Evolutionary conservation across 805 yeast species (phyloP).

Genomic region (Pichia scutulata): DNA sequence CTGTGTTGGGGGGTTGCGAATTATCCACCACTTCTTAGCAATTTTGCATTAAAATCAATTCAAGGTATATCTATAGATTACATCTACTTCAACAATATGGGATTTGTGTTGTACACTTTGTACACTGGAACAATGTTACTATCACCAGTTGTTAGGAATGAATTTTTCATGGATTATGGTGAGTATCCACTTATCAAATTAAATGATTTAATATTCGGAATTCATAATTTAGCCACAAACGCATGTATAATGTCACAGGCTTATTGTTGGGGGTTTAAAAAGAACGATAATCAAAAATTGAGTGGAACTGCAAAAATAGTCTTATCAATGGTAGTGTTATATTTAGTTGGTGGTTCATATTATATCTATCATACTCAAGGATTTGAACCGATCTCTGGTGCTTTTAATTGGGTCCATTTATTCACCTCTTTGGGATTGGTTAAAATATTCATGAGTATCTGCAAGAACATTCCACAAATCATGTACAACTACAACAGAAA

Average conservation of each 20-base stretch:
- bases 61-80: conserved; percentile 31
- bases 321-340: conserved; percentile 11
- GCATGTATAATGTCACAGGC: conserved; percentile 25
- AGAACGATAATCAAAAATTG: conserved; percentile 25
- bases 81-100: conserved; percentile 28
- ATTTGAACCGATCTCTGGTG: conserved; percentile 8
- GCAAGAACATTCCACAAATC: conserved; percentile 31
- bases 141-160: conserved; percentile 21
- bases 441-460: conserved; percentile 28
- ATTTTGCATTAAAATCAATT: conserved; percentile 24
- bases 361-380: conserved; percentile 12
- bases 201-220: conserved; percentile 28
- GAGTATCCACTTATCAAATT: conserved; percentile 25
- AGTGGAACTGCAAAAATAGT: conserved; percentile 19
- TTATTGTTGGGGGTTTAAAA: conserved; percentile 28
- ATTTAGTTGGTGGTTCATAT: conserved; percentile 8
- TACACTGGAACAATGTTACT: conserved; percentile 22
- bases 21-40: conserved; percentile 29
- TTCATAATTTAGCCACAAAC: conserved; percentile 25
- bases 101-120: conserved; percentile 25
- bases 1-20: conserved; percentile 25
- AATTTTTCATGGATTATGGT: conserved; percentile 21
- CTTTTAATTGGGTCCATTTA: conserved; percentile 27
- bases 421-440: conserved; percentile 28
- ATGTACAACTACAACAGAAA: conserved; percentile 27